A percentile compares a stretch with the other conserved stretches of the same genome.
Evolutionary conservation across 345 rosid species (phyloP).

Genomic region (Eucalyptus sp.): DNA sequence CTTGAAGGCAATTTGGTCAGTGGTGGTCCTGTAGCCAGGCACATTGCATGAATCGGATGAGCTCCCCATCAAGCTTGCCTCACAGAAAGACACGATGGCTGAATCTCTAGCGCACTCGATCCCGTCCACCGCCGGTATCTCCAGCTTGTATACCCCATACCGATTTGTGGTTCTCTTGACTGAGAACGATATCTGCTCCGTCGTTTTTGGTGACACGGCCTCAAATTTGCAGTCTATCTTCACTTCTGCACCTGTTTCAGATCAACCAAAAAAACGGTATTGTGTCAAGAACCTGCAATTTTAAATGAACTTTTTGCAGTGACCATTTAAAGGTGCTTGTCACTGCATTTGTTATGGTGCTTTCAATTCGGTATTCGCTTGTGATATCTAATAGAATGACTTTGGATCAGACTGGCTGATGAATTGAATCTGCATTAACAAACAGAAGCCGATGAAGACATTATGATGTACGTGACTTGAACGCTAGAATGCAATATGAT

Average conservation of each 20-base stretch:
- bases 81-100: conserved; percentile 52
- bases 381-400: neutral
- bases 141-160: conserved; percentile 63
- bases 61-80: conserved; percentile 56
- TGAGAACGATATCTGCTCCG: conserved; percentile 54
- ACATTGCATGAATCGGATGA: conserved; percentile 53
- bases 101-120: conserved; percentile 53
- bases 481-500: neutral
- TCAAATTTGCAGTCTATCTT: conserved; percentile 70
- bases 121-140: conserved; percentile 70
- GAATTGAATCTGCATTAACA: neutral
- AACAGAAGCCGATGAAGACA: neutral
- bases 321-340: neutral
- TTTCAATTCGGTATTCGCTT: neutral
- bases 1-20: conserved; percentile 62
- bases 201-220: conserved; percentile 43
- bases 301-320: neutral
- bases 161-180: conserved; percentile 84
- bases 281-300: neutral
- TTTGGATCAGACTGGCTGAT: neutral
- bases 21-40: conserved; percentile 69
- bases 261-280: neutral
- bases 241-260: conserved; percentile 65
- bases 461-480: neutral
- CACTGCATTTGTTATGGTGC: neutral